Conservation (phyloP, 768 basidiomycete genomes). For the Termitomyces titanicus region DNA sequence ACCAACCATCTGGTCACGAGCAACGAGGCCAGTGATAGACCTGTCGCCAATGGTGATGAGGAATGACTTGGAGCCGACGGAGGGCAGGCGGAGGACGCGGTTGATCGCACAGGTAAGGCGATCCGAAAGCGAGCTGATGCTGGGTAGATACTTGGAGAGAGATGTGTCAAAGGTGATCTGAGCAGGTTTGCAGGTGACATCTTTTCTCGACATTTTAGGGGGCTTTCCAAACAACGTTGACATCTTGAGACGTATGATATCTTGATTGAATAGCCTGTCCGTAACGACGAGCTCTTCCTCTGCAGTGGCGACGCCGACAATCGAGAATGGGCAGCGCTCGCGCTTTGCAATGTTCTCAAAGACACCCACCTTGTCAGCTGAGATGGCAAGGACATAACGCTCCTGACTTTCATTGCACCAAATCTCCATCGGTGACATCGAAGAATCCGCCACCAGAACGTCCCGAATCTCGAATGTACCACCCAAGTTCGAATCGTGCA, state of each 20-base stretch:
- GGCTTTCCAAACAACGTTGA: constrained; percentile 95
- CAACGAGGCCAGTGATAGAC: constrained; percentile 88
- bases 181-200: constrained; percentile 41
- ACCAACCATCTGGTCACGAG: constrained; percentile 98
- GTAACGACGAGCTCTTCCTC: constrained; percentile 86
- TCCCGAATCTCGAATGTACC: constrained; percentile 93
- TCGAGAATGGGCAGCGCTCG: constrained; percentile 90
- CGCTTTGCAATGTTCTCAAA: constrained; percentile 81
- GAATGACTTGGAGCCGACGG: constrained; percentile 95
- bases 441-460: constrained; percentile 84
- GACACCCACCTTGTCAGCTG: constrained; percentile 49
- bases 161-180: constrained; percentile 64
- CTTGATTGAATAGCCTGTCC: constrained; percentile 73
- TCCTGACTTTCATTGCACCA: constrained; percentile 99
- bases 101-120: constrained; percentile 62
- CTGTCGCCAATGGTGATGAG: constrained; percentile 98
- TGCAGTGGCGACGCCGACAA: constrained; percentile 84
- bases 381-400: constrained; percentile 91
- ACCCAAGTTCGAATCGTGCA: constrained; percentile 92
- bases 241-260: constrained; percentile 90
- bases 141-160: constrained; percentile 64
- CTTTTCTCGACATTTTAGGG: constrained; percentile 82
- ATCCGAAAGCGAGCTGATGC: constrained; percentile 32
- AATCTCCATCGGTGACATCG: constrained; percentile 99
- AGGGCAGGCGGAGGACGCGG: constrained; percentile 86